These are phyloP conservation scores for Ascochyta clinopodiicola DNA, from an alignment of 2,329 filamentous ascomycete species.

Conservation along the genomic window DNA sequence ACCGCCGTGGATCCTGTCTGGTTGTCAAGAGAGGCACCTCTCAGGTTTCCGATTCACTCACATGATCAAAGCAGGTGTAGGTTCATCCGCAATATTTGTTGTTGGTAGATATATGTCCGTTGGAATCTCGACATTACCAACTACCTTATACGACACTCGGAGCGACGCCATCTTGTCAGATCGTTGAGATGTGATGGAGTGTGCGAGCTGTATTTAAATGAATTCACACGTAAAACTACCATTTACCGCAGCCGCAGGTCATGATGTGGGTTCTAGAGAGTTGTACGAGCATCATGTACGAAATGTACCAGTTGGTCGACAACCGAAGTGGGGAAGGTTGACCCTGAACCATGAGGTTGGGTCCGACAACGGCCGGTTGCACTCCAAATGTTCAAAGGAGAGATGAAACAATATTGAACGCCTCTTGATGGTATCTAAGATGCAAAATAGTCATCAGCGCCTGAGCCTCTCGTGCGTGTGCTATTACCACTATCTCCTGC, in stretches of 20 bases:
- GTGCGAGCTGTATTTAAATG: neutral
- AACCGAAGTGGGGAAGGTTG: constrained; percentile 1
- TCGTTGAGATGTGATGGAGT: neutral
- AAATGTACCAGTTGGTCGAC: neutral
- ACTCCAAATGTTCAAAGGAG: no score
- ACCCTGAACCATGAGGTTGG: neutral
- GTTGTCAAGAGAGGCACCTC: neutral
- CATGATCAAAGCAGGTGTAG: constrained; percentile 17
- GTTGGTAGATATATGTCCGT: constrained; percentile 21
- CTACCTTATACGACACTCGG: constrained; percentile 15
- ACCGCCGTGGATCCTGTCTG: constrained; percentile 19
- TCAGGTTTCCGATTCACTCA: neutral
- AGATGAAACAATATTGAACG: constrained; percentile 11
- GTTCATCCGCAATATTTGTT: neutral
- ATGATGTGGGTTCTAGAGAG: neutral
- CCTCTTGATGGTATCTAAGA: constrained; percentile 19
- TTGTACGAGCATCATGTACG: constrained; percentile 9
- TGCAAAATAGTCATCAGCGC: constrained; percentile 14
- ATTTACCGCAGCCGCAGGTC: neutral
- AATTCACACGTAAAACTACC: neutral
- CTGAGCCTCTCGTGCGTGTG: neutral
- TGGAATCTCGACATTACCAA: constrained; percentile 14
- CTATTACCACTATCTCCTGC: constrained; percentile 2
- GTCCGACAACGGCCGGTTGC: neutral
- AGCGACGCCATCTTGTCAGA: constrained; percentile 1